Percentiles rank a stretch among this genome's conserved stretches.
These are phyloP conservation scores for Conringia planisiliqua DNA, from an alignment of 345 rosid genomes.

Conservation along the genomic window DNA sequence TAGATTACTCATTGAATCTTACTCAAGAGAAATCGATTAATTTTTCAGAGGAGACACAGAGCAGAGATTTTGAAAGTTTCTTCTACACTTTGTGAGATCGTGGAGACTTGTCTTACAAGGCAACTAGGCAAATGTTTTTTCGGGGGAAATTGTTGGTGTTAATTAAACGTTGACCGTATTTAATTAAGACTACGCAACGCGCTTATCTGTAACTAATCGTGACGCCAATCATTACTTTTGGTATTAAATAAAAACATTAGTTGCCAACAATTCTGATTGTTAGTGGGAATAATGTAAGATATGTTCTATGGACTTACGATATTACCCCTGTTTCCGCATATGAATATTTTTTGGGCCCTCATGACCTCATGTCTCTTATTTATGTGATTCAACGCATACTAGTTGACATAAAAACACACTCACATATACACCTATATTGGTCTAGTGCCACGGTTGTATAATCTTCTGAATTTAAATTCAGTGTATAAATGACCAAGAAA, in stretches of 20 bases:
- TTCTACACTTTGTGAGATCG: conserved; percentile 15
- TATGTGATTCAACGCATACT: not conserved
- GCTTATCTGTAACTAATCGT: conserved; percentile 31
- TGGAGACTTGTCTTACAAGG: conserved; percentile 34
- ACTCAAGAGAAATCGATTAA: not conserved
- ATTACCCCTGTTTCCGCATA: not conserved
- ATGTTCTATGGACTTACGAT: not conserved
- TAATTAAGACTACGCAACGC: conserved; percentile 15
- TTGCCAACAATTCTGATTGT: conserved; percentile 3
- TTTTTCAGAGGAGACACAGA: not conserved
- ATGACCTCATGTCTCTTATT: not conserved
- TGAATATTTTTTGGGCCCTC: not conserved
- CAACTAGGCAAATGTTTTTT: conserved; percentile 11
- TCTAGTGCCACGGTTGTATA: not conserved
- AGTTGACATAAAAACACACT: not conserved
- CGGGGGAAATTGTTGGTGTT: not conserved
- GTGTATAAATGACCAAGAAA: not conserved
- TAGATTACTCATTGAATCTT: conserved; percentile 50
- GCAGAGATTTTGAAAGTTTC: conserved; percentile 26
- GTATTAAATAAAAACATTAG: conserved; percentile 15
- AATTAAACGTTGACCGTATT: conserved; percentile 26
- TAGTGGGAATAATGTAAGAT: not conserved
- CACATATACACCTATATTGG: not conserved
- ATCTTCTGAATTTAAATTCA: not conserved
- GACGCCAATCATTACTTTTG: conserved; percentile 14